Evolutionary conservation across 176 grass and related monocot genomes (phyloP).

Genomic region (Metroxylon sagu): DNA sequence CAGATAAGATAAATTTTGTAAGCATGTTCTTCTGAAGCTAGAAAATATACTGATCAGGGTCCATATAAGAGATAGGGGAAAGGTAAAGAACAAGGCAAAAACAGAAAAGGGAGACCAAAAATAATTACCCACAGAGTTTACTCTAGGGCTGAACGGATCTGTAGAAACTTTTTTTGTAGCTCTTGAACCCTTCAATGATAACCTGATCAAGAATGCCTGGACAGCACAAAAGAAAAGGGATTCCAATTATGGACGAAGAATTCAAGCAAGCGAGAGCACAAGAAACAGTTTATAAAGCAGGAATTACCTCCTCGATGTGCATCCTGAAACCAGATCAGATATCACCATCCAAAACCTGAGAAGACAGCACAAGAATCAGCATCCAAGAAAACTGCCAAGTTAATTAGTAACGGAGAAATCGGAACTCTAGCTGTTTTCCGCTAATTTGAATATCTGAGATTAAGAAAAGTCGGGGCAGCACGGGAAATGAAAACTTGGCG

Average conservation of each 20-base stretch:
- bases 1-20: no score
- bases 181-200: slow-evolving; percentile 96
- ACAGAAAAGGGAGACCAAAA: not conserved
- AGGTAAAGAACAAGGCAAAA: not conserved
- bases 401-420: no score
- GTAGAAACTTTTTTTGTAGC: slow-evolving; percentile 85
- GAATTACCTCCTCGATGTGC: slow-evolving; percentile 81
- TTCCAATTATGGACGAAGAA: not conserved
- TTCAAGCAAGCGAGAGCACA: not conserved
- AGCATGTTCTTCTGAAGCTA: no score
- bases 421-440: no score
- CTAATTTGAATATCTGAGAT: no score
- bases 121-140: slow-evolving; percentile 84
- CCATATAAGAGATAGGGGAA: no score
- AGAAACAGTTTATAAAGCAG: not conserved
- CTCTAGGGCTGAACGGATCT: slow-evolving; percentile 89
- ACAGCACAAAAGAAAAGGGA: not conserved
- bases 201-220: slow-evolving; percentile 33
- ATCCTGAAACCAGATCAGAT: slow-evolving; percentile 20
- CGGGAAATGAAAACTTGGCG: no score
- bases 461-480: no score
- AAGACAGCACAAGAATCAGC: no score
- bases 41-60: no score
- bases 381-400: no score
- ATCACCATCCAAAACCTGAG: not conserved